phyloP scores from a whole-genome alignment of 192 early-diverging fungal species.

The Spinellus fusiger region DNA sequence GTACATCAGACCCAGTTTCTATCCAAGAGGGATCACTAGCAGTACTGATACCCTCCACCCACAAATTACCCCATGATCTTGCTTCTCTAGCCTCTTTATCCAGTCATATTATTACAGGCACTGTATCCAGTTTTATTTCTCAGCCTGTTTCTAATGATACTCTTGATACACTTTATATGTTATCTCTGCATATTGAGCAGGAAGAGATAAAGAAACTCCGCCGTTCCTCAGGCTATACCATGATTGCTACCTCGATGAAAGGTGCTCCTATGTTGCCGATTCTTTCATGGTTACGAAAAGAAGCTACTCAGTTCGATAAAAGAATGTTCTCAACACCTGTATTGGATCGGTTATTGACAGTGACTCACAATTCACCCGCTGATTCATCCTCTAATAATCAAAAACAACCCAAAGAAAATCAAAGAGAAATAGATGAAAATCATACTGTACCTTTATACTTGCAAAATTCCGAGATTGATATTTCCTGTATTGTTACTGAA shows the following conservation, averaged over 20 bases:
- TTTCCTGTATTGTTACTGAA: not conserved
- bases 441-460: not conserved
- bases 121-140: not conserved
- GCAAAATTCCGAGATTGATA: slow-evolving; percentile 2
- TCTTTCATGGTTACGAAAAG: slow-evolving; percentile 4
- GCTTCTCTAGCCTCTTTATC: not conserved
- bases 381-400: not conserved
- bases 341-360: not conserved
- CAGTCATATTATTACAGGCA: not conserved
- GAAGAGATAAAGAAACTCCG: not conserved
- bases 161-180: not conserved
- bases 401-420: not conserved
- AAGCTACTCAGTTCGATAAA: not conserved
- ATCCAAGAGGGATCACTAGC: not conserved
- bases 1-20: not conserved
- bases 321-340: not conserved
- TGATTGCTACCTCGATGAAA: not conserved
- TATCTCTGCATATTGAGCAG: not conserved
- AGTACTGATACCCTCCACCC: not conserved
- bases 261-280: not conserved
- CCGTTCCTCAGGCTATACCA: not conserved
- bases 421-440: not conserved
- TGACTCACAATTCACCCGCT: not conserved
- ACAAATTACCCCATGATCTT: not conserved
- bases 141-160: not conserved